Evolutionary conservation across 805 yeast genomes (phyloP), one percentile per base, ranked within the genome.

Genomic region (Kodamaea nitidulidarum): DNA sequence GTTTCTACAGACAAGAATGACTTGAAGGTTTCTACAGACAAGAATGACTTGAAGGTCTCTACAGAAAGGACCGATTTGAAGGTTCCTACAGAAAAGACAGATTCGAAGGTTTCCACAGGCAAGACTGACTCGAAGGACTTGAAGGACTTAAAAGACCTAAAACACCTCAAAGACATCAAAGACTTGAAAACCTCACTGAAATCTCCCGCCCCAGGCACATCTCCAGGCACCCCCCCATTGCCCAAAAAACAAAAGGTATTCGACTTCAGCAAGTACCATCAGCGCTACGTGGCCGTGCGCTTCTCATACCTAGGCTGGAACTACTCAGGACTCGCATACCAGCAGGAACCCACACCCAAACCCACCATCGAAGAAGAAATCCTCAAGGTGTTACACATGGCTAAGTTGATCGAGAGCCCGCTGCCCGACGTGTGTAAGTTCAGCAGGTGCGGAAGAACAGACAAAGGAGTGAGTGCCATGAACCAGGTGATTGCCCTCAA

Each of bases 381-480:
- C 4, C 58, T 93, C 29, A 74, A 81, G 29, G 96, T 95, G 0
- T 58, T 93, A 60, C 63, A 70, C 35, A 76, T 71, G 45, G 78
- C 91, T 20, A 79, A 73, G 47, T 58, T 93, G 44, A 78, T 93
- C 8, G 72, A 78, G 7, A 67, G 78, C 1, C 51, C 73, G 15
- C 80, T 76, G 15, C 81, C 88, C 0, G 65, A 65, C 6, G 80
- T 77, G 1, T 85, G 81, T 54, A 71, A 75, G 10, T 88, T 90
- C 58, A 84, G 95, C 48, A 68, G 97, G 46, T 93, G 98, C 63
- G 98, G 98, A 0, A 71, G 98, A 52, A 91, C 98, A 0, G 98
- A 91, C 54, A 79, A 78, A 48, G 98, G 97, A n/a, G 98, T 91
- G 10, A 86, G 96, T 65, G 98, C 98, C 0, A 77, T 93, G 82